A percentile compares a stretch with the other conserved stretches of the same genome.
phyloP scores from a whole-genome alignment of 2,329 filamentous ascomycete species.

The Coniochaeta ligniaria region DNA sequence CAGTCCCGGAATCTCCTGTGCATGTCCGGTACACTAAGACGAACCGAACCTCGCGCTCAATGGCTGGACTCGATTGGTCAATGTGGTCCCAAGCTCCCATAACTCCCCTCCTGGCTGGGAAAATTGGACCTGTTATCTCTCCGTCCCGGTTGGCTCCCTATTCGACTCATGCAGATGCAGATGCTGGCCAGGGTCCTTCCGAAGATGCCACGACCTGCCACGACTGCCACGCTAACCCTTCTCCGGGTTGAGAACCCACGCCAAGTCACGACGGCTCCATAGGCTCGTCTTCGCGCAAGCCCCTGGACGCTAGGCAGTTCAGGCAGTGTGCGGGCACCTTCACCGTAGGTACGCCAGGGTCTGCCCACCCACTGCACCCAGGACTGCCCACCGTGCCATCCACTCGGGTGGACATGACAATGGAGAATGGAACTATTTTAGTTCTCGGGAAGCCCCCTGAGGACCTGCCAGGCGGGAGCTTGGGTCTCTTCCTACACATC shows the following conservation, averaged over 20 bases:
- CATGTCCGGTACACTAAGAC: neutral
- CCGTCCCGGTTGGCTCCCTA: neutral
- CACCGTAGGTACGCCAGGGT: neutral
- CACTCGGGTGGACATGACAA: neutral
- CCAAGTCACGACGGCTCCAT: neutral
- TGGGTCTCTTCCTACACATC: neutral
- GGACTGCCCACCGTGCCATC: neutral
- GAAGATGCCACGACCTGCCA: neutral
- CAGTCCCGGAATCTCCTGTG: neutral
- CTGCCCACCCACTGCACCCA: neutral
- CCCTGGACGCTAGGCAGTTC: too few species aligned
- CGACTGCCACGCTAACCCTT: neutral
- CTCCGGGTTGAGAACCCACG: neutral
- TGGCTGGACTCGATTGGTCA: too few species aligned
- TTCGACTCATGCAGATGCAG: neutral
- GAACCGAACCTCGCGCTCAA: too few species aligned
- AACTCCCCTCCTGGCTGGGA: neutral
- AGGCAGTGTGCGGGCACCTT: neutral
- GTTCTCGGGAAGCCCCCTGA: neutral
- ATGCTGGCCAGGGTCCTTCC: neutral
- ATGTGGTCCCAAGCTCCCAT: neutral
- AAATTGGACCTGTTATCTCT: neutral
- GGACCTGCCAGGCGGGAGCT: neutral
- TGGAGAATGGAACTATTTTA: neutral
- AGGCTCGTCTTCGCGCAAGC: too few species aligned